Evolutionary conservation across 2,329 filamentous ascomycete genomes (phyloP).

Genomic region (Diaporthe sp.): DNA sequence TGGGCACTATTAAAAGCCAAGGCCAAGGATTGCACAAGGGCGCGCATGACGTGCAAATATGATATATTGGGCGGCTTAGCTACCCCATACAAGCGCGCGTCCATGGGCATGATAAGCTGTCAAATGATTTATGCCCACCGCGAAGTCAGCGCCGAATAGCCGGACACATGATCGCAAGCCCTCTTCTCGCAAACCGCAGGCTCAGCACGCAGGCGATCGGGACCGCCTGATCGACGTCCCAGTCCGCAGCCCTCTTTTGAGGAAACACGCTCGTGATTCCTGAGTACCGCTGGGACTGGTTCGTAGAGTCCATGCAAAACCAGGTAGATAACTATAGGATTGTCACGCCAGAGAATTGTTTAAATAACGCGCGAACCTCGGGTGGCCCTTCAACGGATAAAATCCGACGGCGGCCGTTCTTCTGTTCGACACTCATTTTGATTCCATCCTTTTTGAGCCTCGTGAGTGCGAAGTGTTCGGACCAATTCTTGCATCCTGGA

Average conservation of each 20-base stretch:
- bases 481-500: background rate
- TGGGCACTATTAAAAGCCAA: constrained; percentile 1
- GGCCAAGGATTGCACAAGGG: constrained; percentile 3
- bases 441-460: background rate
- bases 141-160: background rate
- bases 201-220: too few relatives aligned
- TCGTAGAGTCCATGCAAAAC: background rate
- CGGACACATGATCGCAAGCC: background rate
- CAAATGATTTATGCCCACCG: background rate
- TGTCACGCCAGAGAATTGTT: background rate
- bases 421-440: background rate
- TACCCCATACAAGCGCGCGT: background rate
- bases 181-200: background rate
- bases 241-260: too few relatives aligned
- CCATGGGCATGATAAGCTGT: background rate
- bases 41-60: background rate
- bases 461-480: background rate
- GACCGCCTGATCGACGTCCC: background rate
- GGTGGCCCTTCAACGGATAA: too few relatives aligned
- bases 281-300: fast-evolving
- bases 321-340: background rate
- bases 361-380: too few relatives aligned
- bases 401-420: background rate
- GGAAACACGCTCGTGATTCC: background rate
- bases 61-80: constrained; percentile 5